Evolutionary conservation across 805 yeast genomes (phyloP), one percentile per base, ranked within the genome.

Genomic region (Yarrowia divulgata): DNA sequence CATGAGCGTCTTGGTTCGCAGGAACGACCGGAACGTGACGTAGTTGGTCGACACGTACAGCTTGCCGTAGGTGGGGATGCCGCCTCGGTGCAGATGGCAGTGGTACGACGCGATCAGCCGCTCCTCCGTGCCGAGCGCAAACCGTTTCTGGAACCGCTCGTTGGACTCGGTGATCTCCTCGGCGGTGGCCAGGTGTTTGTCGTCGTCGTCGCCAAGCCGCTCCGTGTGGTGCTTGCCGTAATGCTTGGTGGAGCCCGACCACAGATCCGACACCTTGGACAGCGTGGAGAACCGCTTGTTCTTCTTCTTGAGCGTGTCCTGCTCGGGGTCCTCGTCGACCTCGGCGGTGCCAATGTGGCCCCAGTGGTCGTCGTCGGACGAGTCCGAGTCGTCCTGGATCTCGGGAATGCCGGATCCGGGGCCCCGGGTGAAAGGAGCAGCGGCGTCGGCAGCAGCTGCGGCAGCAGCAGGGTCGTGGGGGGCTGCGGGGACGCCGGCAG

Each of bases 11-110:
- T 85, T 84, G 0, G 90, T 83, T 0, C 96, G 96, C 3, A 91
- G 74, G 45, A 91, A 80, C 45, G 97, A 88, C 71, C 95, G 81
- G 78, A 90, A 94, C 72, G 97, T 93, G n/a, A 94, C 75, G 69
- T 84, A 85, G 39, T 82, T 82, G 19, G 84, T 80, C 0, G 97
- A 91, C 13, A 94, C 73, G 76, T 92, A 92, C 1, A 93, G 74
- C 73, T 91, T 90, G 1, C 98, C 98, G 78, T 91, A 93, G 0
- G 88, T 80, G 0, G 97, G 97, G 19, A 91, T 79, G 35, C 68
- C 68, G 13, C 90, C 85, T 72, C 90, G 84, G 72, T 86, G 88
- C 18, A 92, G 75, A 77, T 90, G 88, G 1, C 89, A 83, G 74
- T 85, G 88, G 74, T 91, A 94, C 0, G 91, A 83, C 0, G 97